A percentile compares a stretch with the other conserved stretches of the same genome.
phyloP scores from a whole-genome alignment of 2,329 filamentous ascomycete genomes.

The Colletotrichum sp. region DNA sequence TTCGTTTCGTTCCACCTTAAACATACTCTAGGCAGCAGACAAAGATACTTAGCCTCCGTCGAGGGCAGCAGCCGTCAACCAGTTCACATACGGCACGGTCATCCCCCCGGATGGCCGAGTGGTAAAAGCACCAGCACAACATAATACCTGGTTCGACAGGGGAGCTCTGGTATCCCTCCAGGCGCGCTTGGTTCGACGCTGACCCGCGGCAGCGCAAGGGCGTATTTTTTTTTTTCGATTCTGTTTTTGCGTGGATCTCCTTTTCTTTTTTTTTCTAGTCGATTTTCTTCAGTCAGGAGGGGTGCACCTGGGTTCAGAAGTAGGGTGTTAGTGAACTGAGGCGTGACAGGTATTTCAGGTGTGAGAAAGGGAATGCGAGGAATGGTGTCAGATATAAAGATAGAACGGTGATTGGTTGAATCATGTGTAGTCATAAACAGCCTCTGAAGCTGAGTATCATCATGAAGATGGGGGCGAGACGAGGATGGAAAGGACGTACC shows the following conservation, averaged over 20 bases:
- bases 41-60: not conserved
- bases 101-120: not conserved
- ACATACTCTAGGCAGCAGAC: not conserved
- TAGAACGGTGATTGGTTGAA: constrained; percentile 40
- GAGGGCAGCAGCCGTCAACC: accelerated
- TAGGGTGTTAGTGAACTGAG: not conserved
- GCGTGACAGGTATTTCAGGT: accelerated
- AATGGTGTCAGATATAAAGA: constrained; percentile 22
- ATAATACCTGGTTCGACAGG: not conserved
- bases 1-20: accelerated
- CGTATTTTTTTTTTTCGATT: not conserved
- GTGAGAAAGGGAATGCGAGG: not conserved
- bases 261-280: not conserved
- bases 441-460: constrained; percentile 48
- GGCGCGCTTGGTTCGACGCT: not conserved
- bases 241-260: accelerated
- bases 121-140: not conserved
- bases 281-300: not conserved
- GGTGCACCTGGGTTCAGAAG: not conserved
- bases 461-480: constrained; percentile 26
- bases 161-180: not conserved
- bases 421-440: constrained; percentile 52
- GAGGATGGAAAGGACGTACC: not conserved
- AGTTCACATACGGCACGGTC: not conserved
- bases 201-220: not conserved